phyloP scores from a whole-genome alignment of 139 green algal species.

The Asterochloris erici region DNA sequence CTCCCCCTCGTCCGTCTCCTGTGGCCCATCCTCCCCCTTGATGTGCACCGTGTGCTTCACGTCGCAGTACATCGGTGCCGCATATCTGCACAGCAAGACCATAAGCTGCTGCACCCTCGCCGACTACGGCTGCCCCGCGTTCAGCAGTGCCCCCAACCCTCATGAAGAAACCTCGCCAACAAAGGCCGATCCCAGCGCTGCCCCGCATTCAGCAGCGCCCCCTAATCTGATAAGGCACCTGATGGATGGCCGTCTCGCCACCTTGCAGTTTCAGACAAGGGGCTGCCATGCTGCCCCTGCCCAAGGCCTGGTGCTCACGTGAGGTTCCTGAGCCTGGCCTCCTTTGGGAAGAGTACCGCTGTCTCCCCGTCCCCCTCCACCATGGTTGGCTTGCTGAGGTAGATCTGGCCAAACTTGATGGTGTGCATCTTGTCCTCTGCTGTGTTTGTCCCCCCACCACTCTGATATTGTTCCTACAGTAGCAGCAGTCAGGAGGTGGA shows the following conservation, averaged over 20 bases:
- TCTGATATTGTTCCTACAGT: conserved; percentile 4
- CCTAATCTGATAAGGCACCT: no score
- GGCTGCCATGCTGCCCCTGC: no score
- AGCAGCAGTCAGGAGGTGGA: not conserved
- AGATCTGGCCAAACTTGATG: conserved; percentile 95
- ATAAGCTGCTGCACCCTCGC: not conserved
- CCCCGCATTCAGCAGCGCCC: not conserved
- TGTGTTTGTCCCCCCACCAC: conserved; percentile 22
- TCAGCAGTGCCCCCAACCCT: not conserved
- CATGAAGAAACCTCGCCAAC: not conserved
- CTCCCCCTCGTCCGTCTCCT: conserved; percentile 48
- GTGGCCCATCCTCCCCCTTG: conserved; percentile 18
- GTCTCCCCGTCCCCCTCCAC: conserved; percentile 92
- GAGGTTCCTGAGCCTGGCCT: conserved; percentile 93
- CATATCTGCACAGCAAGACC: conserved; percentile 64
- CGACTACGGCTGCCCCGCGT: no score
- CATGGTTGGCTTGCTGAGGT: conserved; percentile 88
- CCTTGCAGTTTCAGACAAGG: not conserved
- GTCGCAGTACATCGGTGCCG: conserved; percentile 93
- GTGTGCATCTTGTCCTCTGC: conserved; percentile 43
- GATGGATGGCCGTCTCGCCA: not conserved
- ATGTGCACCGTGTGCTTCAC: conserved; percentile 70
- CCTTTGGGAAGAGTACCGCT: conserved; percentile 88
- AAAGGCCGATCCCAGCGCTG: no score
- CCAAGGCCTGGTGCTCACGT: conserved; percentile 57